Conservation (phyloP, 805 yeast species). For the Hanseniaspora jakobsenii region DNA sequence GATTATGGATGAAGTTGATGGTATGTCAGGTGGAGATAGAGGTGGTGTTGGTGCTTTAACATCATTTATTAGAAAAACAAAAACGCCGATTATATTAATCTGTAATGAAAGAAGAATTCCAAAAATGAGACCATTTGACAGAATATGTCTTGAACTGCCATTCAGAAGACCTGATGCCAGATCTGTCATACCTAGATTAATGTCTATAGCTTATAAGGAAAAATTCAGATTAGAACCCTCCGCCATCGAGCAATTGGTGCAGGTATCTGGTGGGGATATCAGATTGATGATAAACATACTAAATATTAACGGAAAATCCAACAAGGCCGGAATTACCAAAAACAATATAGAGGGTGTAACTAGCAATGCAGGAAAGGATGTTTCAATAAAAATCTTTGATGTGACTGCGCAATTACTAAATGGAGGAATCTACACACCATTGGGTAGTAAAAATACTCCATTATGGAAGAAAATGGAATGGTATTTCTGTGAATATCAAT, state of each 20-base stretch:
- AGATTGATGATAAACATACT: slow-evolving; percentile 85
- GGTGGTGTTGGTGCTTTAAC: slow-evolving; percentile 97
- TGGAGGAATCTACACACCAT: slow-evolving; percentile 43
- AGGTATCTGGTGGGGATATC: slow-evolving; percentile 79
- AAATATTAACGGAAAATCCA: slow-evolving; percentile 67
- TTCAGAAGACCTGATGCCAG: slow-evolving; percentile 81
- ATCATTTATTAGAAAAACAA: slow-evolving; percentile 68
- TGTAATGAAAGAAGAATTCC: slow-evolving; percentile 89
- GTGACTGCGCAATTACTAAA: slow-evolving; percentile 57
- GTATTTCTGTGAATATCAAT: slow-evolving; percentile 88
- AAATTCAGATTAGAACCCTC: slow-evolving; percentile 66
- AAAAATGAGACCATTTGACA: slow-evolving; percentile 91
- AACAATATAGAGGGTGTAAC: slow-evolving; percentile 53
- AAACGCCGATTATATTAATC: slow-evolving; percentile 81
- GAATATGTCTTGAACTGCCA: slow-evolving; percentile 62
- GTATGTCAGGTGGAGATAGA: slow-evolving; percentile 97
- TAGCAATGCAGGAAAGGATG: slow-evolving; percentile 74
- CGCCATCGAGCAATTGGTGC: slow-evolving; percentile 70
- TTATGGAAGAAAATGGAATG: slow-evolving; percentile 74
- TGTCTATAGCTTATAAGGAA: slow-evolving; percentile 85
- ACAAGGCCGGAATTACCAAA: slow-evolving; percentile 38
- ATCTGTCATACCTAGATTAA: slow-evolving; percentile 68
- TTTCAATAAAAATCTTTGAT: slow-evolving; percentile 86
- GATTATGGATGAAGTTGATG: slow-evolving; percentile 98
- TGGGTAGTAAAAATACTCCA: slow-evolving; percentile 37